Conservation (phyloP, 2,329 filamentous ascomycete genomes). For the Neonectria neomacrospora region DNA sequence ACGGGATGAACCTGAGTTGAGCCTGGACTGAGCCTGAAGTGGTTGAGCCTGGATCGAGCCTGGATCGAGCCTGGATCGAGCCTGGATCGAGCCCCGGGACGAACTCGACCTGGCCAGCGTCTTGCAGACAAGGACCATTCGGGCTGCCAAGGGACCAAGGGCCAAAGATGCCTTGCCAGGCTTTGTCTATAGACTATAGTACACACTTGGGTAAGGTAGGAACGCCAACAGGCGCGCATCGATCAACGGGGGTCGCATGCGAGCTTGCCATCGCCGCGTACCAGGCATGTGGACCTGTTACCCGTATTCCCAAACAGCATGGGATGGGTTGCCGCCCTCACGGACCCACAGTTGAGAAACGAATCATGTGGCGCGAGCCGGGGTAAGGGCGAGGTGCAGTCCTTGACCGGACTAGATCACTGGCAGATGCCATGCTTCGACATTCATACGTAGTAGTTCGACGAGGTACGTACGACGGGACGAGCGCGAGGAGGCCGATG, state of each 20-base stretch:
- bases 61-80: conserved; percentile 1
- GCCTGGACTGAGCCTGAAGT: background rate
- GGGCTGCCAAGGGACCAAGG: conserved; percentile 5
- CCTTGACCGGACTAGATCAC: conserved; percentile 23
- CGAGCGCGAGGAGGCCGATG: conserved; percentile 11
- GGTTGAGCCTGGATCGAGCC: background rate
- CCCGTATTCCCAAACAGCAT: background rate
- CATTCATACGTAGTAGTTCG: too few species aligned
- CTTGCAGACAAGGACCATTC: conserved; percentile 18
- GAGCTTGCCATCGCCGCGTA: conserved; percentile 22
- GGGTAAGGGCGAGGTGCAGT: conserved; percentile 13
- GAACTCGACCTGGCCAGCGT: conserved; percentile 1
- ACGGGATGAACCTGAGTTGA: conserved; percentile 12
- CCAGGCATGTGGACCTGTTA: background rate
- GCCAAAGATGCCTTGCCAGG: background rate
- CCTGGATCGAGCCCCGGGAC: background rate
- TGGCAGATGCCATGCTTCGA: conserved; percentile 13
- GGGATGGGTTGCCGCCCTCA: background rate
- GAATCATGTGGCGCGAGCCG: conserved; percentile 28
- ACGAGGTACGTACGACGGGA: conserved; percentile 25
- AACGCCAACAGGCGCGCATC: conserved; percentile 16
- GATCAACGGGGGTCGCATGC: conserved; percentile 25
- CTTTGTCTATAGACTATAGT: background rate
- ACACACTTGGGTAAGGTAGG: background rate
- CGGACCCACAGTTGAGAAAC: conserved; percentile 13